Percentiles rank a stretch among this genome's conserved stretches.
Evolutionary conservation across 169 alveolate genomes (phyloP).

Genomic region (Theileria orientalis): DNA sequence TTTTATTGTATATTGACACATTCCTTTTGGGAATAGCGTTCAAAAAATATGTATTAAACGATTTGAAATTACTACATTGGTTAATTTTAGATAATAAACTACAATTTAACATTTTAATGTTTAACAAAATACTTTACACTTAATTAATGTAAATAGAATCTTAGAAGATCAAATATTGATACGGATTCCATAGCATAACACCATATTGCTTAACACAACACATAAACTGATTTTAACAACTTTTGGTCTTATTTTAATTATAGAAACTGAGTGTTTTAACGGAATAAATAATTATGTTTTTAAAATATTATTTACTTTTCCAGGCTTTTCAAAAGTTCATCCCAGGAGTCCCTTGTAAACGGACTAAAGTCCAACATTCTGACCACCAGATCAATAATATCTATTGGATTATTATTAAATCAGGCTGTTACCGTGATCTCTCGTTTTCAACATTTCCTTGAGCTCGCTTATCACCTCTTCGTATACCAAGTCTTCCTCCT

Average conservation of each 20-base stretch:
- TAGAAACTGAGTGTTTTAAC: no score
- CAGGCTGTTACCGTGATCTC: neutral
- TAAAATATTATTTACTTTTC: neutral
- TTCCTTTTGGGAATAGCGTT: neutral
- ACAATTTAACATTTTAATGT: conserved; percentile 8
- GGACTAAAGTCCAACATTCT: conserved; percentile 30
- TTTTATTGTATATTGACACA: neutral
- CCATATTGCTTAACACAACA: neutral
- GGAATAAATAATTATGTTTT: neutral
- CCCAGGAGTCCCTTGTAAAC: conserved; percentile 10
- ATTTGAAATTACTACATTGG: conserved; percentile 5
- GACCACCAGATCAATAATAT: conserved; percentile 17
- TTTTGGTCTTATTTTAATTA: no score
- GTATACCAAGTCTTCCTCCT: conserved; percentile 19
- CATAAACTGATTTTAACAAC: no score
- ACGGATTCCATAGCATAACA: neutral
- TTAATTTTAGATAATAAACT: conserved; percentile 2
- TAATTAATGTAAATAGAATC: neutral
- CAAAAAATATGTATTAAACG: conserved; percentile 3
- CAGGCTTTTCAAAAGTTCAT: neutral
- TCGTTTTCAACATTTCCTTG: neutral
- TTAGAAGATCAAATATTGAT: neutral
- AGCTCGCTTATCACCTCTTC: conserved; percentile 8
- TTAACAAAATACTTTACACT: neutral
- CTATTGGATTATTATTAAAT: neutral